A percentile compares a stretch with the other conserved stretches of the same genome.
phyloP scores from a whole-genome alignment of 2,329 filamentous ascomycete species.

The Fusarium sp. region DNA sequence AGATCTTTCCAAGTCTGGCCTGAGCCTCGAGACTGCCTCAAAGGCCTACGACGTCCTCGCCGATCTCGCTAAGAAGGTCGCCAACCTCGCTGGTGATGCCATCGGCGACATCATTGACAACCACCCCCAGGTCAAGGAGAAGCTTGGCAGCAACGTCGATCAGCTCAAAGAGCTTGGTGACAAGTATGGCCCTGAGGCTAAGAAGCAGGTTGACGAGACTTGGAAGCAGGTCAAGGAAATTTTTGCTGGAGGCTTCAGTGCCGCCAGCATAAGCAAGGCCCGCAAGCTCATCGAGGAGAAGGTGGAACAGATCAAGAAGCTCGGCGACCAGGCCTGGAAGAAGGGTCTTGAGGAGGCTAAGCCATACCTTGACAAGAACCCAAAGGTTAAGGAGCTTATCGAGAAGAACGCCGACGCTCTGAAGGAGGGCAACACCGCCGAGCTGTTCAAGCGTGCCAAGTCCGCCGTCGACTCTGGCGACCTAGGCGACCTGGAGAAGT shows the following conservation, averaged over 20 bases:
- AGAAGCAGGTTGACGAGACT: conserved; percentile 79
- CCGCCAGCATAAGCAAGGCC: conserved; percentile 63
- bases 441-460: conserved; percentile 72
- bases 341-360: conserved; percentile 77
- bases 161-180: conserved; percentile 76
- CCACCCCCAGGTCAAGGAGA: conserved; percentile 78
- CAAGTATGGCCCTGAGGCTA: conserved; percentile 77
- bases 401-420: conserved; percentile 76
- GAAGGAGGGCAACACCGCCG: conserved; percentile 72
- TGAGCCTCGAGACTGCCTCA: conserved; percentile 70
- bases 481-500: conserved; percentile 55
- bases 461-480: conserved; percentile 71
- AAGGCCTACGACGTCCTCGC: conserved; percentile 71
- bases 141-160: conserved; percentile 74
- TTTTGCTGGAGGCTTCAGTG: conserved; percentile 68
- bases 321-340: conserved; percentile 78
- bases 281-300: conserved; percentile 76
- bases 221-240: conserved; percentile 74
- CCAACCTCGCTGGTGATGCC: conserved; percentile 70
- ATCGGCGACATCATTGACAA: conserved; percentile 74
- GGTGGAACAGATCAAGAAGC: conserved; percentile 70
- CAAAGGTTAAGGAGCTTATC: conserved; percentile 77
- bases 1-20: conserved; percentile 65
- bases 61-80: conserved; percentile 69
- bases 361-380: conserved; percentile 79